Percentiles rank a stretch among this genome's conserved stretches.
Conservation (phyloP, 2,329 filamentous ascomycete genomes). For the Apiospora arundinis region DNA sequence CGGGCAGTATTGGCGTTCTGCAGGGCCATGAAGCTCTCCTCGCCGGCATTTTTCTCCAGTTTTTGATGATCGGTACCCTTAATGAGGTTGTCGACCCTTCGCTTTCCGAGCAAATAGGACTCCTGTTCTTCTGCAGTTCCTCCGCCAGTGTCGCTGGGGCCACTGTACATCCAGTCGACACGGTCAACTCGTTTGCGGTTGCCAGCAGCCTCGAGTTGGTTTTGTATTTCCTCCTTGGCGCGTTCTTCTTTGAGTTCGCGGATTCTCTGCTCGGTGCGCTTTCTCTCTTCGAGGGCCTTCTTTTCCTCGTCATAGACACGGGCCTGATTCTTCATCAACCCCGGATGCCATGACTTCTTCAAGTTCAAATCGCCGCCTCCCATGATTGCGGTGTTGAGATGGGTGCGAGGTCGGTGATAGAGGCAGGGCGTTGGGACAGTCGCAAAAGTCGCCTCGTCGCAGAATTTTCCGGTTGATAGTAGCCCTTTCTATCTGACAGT, state of each 20-base stretch:
- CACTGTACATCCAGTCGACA: constrained; percentile 98
- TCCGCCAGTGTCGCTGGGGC: constrained; percentile 78
- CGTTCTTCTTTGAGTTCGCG: constrained; percentile 95
- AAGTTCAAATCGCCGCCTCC: constrained; percentile 90
- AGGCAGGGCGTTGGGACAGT: constrained; percentile 11
- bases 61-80: constrained; percentile 82
- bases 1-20: constrained; percentile 75
- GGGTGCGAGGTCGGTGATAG: constrained; percentile 25
- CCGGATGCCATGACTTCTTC: constrained; percentile 95
- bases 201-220: constrained; percentile 86
- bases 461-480: background rate
- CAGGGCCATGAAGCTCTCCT: constrained; percentile 65
- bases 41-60: constrained; percentile 74
- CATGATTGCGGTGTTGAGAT: constrained; percentile 63
- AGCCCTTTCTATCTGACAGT: background rate
- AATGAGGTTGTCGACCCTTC: constrained; percentile 83
- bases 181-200: constrained; percentile 80
- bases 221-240: constrained; percentile 88
- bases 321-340: constrained; percentile 87
- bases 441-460: background rate
- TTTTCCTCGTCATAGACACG: constrained; percentile 92
- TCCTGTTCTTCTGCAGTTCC: constrained; percentile 89
- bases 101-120: constrained; percentile 89
- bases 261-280: constrained; percentile 87
- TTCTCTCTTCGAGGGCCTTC: constrained; percentile 91